Evolutionary conservation across 2,329 filamentous ascomycete genomes (phyloP), one percentile per base, ranked within the genome.

Genomic region (Didymellaceae sp.): DNA sequence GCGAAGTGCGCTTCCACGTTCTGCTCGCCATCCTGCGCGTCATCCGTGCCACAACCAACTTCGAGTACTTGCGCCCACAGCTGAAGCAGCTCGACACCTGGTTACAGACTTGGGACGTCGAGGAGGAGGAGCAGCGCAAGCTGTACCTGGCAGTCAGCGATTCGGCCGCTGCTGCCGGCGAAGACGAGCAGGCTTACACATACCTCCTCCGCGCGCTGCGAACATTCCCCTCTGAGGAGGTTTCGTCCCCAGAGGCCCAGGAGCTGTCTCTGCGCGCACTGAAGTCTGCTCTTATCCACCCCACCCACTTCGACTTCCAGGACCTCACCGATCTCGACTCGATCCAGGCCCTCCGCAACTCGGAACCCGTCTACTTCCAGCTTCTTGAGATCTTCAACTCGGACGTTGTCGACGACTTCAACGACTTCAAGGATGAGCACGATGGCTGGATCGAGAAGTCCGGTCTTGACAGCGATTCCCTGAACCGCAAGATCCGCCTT

Each of bases 401-500:
- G 68, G 92, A 97, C 75, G 89, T 92, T 64, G 86, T 97, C 45
- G 92, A 97, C 72, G 91, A 96, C 76, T 96, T 94, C 80, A 89
- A 91, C 74, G 92, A 96, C 77, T 97, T 97, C 80, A 86, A 90
- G 73, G 89, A 95, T 67, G 90, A 95, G 78, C 90, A 96, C 77
- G 84, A 89, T 59, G 89, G 87, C 57, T 96, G 91, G 78, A 78
- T 97, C 54, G 87, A 92, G 74, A 84, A 90, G 72, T 83, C 90
- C 68, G 83, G 85, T 59, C 82, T 81, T 20, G 87, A 96, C 70
- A 82, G 83, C 66, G 83, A 84, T 44, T 86, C 85, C 56, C 84
- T 97, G 61, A 86, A 91, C 81, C 90, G 89, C 75, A 99, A 99
- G 82, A 97, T 97, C 83, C 90, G 94, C 63, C 86, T 99, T 35